Evolutionary conservation across 2,329 filamentous ascomycete species (phyloP).

Genomic region (Ophiostoma populinum): DNA sequence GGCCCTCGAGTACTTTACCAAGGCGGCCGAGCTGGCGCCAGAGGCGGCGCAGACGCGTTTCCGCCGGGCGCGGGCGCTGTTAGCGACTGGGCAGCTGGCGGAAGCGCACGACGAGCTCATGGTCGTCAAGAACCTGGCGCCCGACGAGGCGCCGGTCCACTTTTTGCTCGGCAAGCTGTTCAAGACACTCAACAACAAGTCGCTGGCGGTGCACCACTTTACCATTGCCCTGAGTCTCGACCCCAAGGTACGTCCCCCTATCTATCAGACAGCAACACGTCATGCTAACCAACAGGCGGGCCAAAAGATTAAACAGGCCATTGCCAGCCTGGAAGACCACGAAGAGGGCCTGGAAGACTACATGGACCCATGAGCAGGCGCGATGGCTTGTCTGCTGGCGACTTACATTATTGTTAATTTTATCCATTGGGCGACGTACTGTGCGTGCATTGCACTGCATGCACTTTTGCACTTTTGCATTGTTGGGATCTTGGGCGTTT

Average conservation of each 20-base stretch:
- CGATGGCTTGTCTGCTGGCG: neutral
- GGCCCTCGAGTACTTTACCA: conserved; percentile 66
- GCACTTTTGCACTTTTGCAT: too few relatives aligned
- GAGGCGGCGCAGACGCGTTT: conserved; percentile 70
- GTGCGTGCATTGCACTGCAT: too few relatives aligned
- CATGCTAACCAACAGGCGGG: conserved; percentile 52
- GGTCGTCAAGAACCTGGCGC: conserved; percentile 77
- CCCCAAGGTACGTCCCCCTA: conserved; percentile 66
- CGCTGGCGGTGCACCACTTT: conserved; percentile 77
- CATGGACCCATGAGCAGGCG: conserved; percentile 34
- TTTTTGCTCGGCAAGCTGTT: conserved; percentile 81
- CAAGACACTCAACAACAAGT: conserved; percentile 53
- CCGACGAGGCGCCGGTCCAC: conserved; percentile 90
- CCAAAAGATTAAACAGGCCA: conserved; percentile 88
- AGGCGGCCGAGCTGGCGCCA: conserved; percentile 68
- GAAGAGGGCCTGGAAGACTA: conserved; percentile 54
- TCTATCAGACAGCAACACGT: neutral
- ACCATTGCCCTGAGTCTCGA: conserved; percentile 91
- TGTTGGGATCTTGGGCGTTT: too few relatives aligned
- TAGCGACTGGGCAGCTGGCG: conserved; percentile 54
- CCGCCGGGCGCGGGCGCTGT: conserved; percentile 77
- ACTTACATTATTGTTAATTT: neutral
- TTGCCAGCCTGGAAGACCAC: conserved; percentile 76
- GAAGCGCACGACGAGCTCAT: conserved; percentile 68
- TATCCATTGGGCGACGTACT: too few relatives aligned